Evolutionary conservation across 345 rosid genomes (phyloP), one percentile per base, ranked within the genome.

Genomic region (Gossypium ekmanianum): DNA sequence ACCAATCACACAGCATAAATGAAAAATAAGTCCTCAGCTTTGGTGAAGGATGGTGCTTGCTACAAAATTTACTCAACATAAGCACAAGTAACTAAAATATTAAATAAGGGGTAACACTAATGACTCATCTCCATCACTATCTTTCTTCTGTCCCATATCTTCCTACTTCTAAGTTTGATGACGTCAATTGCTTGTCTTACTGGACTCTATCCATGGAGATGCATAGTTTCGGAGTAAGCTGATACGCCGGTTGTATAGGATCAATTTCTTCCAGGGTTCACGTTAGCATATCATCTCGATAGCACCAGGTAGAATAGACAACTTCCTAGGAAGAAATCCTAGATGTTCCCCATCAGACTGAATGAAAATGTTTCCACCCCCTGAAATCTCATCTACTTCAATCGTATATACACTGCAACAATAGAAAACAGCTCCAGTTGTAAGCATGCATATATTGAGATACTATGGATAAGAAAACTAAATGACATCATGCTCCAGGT

Each of bases 341-440:
- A 95, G 81, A 81, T 89, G 81, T 70, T 95, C 98, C 58, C 99
- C 99, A 75, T 95, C 99, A 22, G 98, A 95, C 76, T 95, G 99
- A 68, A 95, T 87, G 72, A 77, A 95, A 75, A 93, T 85, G 77
- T 76, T 76, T 61, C 86, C 87, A 55, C 83, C 72, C 26, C 87
- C 87, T 39, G 92, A 81, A 61, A 91, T 78, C 74, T 91, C 89
- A 74, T 90, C 88, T 68, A 95, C 90, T 85, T 93, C 94, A 27
- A 95, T 87, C 7, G 96, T 87, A 66, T 73, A 80, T 55, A 84
- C 93, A 20, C 99, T 95, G 88, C 83, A 79, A 72, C 68, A 72
- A 51, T 39, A 55, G 11, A 66, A 20, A 75, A 54, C 11, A 52
- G 11, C 34, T 6, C 39, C 45, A 65, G 72, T 7, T 11, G 11